A percentile compares a stretch with the other conserved stretches of the same genome.
Evolutionary conservation across 495 filamentous ascomycete species (phyloP).

Genomic region (Apiosordaria backusii): DNA sequence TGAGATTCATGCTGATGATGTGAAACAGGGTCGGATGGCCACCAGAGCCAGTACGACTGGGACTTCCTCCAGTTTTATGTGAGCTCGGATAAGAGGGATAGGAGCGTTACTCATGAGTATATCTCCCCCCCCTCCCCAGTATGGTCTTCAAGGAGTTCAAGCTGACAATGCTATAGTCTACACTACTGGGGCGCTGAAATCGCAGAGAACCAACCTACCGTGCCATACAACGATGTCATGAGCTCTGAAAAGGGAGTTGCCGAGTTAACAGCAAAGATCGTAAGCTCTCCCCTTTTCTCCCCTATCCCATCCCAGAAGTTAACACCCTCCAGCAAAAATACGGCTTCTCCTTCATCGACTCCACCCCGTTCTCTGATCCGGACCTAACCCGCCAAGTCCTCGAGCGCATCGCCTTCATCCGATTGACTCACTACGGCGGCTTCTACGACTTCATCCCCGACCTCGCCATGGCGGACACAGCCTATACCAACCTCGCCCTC

Average conservation of each 20-base stretch:
- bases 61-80: conserved; percentile 51
- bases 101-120: background rate
- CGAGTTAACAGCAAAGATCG: conserved; percentile 41
- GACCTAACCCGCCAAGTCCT: conserved; percentile 66
- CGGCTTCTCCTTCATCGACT: conserved; percentile 70
- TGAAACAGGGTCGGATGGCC: conserved; percentile 42
- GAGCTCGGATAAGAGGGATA: conserved; percentile 18
- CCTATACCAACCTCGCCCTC: conserved; percentile 80
- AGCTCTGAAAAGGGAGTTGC: conserved; percentile 23
- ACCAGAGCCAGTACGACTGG: conserved; percentile 54
- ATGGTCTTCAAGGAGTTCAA: background rate
- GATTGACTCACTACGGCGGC: conserved; percentile 85
- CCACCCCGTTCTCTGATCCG: conserved; percentile 59
- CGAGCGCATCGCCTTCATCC: conserved; percentile 76
- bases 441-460: conserved; percentile 95
- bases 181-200: conserved; percentile 30
- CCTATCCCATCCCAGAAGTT: background rate
- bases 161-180: background rate
- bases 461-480: conserved; percentile 81
- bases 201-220: conserved; percentile 43
- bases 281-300: background rate
- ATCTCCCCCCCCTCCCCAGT: background rate
- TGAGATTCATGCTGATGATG: conserved; percentile 3
- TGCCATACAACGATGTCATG: conserved; percentile 61
- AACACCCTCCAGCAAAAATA: conserved; percentile 25